These are phyloP conservation scores for Rhodotorula kratochvilovae DNA, from an alignment of 768 basidiomycete genomes.

Conservation along the genomic window DNA sequence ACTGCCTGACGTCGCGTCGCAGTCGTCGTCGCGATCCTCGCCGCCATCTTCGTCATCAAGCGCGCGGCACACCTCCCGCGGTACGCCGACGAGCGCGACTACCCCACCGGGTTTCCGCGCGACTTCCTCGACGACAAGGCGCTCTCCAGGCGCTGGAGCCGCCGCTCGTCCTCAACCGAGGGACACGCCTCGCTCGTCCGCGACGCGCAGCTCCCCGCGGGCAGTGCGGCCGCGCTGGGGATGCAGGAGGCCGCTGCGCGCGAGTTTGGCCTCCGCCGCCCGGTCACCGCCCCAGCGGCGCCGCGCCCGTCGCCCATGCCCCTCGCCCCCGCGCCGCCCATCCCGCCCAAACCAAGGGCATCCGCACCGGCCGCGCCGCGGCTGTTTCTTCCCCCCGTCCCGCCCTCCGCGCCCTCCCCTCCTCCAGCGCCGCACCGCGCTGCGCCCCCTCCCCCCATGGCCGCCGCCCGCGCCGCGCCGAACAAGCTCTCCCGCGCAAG, in stretches of 20 bases:
- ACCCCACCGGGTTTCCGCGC: slow-evolving; percentile 8
- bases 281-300: too few species aligned
- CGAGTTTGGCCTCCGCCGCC: background rate
- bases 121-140: background rate
- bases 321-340: too few species aligned
- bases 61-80: slow-evolving; percentile 10
- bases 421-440: too few species aligned
- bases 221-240: background rate
- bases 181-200: background rate
- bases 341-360: too few species aligned
- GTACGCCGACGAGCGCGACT: slow-evolving; percentile 28
- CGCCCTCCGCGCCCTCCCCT: too few species aligned
- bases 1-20: background rate
- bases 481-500: background rate
- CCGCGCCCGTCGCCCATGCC: too few species aligned
- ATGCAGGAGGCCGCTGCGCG: background rate
- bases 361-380: too few species aligned
- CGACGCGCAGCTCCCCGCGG: background rate
- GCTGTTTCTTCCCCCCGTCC: too few species aligned
- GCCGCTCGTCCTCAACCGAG: background rate
- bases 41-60: slow-evolving; percentile 14
- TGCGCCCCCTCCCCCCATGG: background rate
- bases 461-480: background rate
- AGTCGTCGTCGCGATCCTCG: slow-evolving; percentile 26
- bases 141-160: background rate